phyloP scores from a whole-genome alignment of 805 yeast genomes.

The Metschnikowia noctiluminum region DNA sequence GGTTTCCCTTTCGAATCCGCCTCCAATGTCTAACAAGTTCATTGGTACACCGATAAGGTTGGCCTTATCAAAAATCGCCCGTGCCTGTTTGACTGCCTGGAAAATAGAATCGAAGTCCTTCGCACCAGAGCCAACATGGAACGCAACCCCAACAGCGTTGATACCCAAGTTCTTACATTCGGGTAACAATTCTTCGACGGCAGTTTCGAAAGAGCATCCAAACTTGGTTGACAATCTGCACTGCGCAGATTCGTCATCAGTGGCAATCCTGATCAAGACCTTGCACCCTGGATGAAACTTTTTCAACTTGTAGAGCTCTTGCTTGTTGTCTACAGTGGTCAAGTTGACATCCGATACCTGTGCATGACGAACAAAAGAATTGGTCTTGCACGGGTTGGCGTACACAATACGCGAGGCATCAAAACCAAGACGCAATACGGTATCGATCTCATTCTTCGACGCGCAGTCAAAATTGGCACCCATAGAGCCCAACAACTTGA shows the following conservation, averaged over 20 bases:
- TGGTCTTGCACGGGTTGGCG: conserved; percentile 94
- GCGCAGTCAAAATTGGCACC: conserved; percentile 94
- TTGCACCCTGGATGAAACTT: conserved; percentile 65
- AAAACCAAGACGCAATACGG: conserved; percentile 59
- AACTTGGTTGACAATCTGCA: conserved; percentile 86
- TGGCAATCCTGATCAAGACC: conserved; percentile 74
- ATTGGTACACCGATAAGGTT: conserved; percentile 42
- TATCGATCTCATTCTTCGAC: conserved; percentile 76
- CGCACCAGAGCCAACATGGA: conserved; percentile 96
- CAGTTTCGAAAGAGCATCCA: conserved; percentile 67
- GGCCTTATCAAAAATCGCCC: conserved; percentile 62
- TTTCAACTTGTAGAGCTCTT: conserved; percentile 74
- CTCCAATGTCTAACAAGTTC: conserved; percentile 80
- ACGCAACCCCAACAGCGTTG: conserved; percentile 79
- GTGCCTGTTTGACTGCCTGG: conserved; percentile 72
- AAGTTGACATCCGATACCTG: conserved; percentile 50
- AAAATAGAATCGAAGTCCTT: conserved; percentile 62
- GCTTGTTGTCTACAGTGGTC: conserved; percentile 87
- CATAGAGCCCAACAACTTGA: conserved; percentile 52
- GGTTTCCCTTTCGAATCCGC: conserved; percentile 73
- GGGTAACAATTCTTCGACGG: conserved; percentile 51
- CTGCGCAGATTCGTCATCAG: conserved; percentile 85
- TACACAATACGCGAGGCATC: conserved; percentile 68
- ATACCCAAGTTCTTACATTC: conserved; percentile 61
- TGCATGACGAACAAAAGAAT: conserved; percentile 75